Conservation (phyloP, 2,329 filamentous ascomycete species). For the Madurella fahalii region DNA sequence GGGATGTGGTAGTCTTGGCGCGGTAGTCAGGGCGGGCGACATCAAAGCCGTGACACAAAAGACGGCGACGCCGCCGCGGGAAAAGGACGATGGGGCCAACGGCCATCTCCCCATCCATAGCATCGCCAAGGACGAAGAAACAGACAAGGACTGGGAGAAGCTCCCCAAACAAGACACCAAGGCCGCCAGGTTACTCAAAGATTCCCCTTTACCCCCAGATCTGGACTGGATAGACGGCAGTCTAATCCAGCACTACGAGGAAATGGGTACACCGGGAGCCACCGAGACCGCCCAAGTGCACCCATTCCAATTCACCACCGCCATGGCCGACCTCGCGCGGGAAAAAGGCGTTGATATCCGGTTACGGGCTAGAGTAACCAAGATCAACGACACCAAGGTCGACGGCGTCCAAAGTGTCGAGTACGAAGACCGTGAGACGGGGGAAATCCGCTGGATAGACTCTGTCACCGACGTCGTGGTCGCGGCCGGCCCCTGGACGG, state of each 20-base stretch:
- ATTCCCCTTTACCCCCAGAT: slow-evolving; percentile 65
- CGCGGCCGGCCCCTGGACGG: slow-evolving; percentile 49
- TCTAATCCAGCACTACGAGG: slow-evolving; percentile 65
- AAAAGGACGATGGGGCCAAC: slow-evolving; percentile 8
- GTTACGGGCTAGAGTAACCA: slow-evolving; percentile 62
- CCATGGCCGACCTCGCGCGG: slow-evolving; percentile 72
- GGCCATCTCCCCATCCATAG: slow-evolving; percentile 25
- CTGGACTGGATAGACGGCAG: slow-evolving; percentile 79
- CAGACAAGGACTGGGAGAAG: slow-evolving; percentile 54
- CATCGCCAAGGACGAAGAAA: slow-evolving; percentile 6
- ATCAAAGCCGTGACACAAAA: slow-evolving; percentile 3
- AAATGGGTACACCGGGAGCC: slow-evolving; percentile 68
- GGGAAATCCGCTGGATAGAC: slow-evolving; percentile 34
- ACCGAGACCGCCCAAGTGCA: slow-evolving; percentile 90
- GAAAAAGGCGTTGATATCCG: slow-evolving; percentile 65
- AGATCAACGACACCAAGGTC: slow-evolving; percentile 53
- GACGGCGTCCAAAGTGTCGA: slow-evolving; percentile 54
- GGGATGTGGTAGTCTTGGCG: slow-evolving; percentile 60
- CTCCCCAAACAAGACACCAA: slow-evolving; percentile 56
- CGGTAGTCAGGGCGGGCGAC: slow-evolving; percentile 29
- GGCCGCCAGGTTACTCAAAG: slow-evolving; percentile 45
- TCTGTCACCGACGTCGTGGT: slow-evolving; percentile 53
- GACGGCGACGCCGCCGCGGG: not conserved
- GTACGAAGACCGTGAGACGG: slow-evolving; percentile 47
- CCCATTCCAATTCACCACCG: slow-evolving; percentile 82